Evolutionary conservation across 176 grass and related monocot species (phyloP).

Genomic region (Metroxylon sagu): DNA sequence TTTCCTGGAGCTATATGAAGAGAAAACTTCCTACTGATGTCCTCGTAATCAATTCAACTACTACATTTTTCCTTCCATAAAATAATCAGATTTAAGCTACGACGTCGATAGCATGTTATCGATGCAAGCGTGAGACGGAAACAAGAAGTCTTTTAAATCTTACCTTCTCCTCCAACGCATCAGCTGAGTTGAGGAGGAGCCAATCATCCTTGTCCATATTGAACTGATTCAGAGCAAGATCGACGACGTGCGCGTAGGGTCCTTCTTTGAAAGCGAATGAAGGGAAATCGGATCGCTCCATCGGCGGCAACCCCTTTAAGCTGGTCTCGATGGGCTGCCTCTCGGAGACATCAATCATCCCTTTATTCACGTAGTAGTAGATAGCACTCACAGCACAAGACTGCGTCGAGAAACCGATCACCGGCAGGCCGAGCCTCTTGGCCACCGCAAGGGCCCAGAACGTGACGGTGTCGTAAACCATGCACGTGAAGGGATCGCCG

Average conservation of each 20-base stretch:
- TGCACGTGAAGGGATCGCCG: constrained; percentile 26
- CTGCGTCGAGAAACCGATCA: constrained; percentile 47
- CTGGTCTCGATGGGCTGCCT: not conserved
- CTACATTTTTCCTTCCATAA: too few species aligned
- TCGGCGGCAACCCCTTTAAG: constrained; percentile 28
- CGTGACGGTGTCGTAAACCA: constrained; percentile 49
- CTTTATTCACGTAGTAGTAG: constrained; percentile 35
- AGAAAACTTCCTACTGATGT: too few species aligned
- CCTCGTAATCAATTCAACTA: too few species aligned
- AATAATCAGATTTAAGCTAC: too few species aligned
- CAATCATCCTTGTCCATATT: constrained; percentile 25
- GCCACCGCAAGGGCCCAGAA: constrained; percentile 31
- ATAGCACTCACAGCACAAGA: constrained; percentile 48
- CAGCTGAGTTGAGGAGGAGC: constrained; percentile 66
- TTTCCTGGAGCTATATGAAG: too few species aligned
- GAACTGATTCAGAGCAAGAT: constrained; percentile 35
- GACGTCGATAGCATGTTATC: not conserved
- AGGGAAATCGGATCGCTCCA: constrained; percentile 64
- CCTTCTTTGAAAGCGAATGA: constrained; percentile 23
- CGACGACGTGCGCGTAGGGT: constrained; percentile 19
- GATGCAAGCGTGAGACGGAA: too few species aligned
- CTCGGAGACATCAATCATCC: constrained; percentile 18
- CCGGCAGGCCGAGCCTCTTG: not conserved
- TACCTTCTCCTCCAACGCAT: constrained; percentile 55
- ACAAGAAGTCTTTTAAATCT: not conserved